Evolutionary conservation across 257 asterid species (phyloP).

Genomic region (Solanum medicagineum): DNA sequence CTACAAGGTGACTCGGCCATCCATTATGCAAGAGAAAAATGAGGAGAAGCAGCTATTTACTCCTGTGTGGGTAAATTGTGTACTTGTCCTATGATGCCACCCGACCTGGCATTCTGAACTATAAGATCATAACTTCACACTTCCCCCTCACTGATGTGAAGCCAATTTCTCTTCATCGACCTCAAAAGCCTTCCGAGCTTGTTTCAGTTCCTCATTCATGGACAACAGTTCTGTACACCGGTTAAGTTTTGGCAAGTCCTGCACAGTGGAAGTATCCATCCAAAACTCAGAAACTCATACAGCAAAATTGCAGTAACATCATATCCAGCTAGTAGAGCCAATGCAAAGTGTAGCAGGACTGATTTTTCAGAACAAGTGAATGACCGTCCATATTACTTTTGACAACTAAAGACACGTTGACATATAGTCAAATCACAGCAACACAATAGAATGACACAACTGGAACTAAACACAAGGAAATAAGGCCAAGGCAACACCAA

Average conservation of each 20-base stretch:
- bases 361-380: not conserved
- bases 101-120: not conserved
- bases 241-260: conserved; percentile 47
- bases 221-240: conserved; percentile 72
- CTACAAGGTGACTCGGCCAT: not conserved
- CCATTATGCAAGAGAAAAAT: not conserved
- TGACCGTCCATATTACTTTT: not conserved
- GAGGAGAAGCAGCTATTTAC: not conserved
- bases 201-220: conserved; percentile 88
- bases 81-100: not conserved
- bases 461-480: not conserved
- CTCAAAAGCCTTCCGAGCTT: conserved; percentile 75
- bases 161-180: conserved; percentile 83
- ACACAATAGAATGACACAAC: not conserved
- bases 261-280: not conserved
- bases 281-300: not conserved
- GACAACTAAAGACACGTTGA: not conserved
- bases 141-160: conserved; percentile 27
- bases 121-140: not conserved
- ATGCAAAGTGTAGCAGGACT: not conserved
- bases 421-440: not conserved
- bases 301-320: not conserved
- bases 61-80: not conserved
- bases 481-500: not conserved
- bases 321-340: not conserved